Conservation (phyloP, 2,329 filamentous ascomycete species). For the Peltaster fructicola region DNA sequence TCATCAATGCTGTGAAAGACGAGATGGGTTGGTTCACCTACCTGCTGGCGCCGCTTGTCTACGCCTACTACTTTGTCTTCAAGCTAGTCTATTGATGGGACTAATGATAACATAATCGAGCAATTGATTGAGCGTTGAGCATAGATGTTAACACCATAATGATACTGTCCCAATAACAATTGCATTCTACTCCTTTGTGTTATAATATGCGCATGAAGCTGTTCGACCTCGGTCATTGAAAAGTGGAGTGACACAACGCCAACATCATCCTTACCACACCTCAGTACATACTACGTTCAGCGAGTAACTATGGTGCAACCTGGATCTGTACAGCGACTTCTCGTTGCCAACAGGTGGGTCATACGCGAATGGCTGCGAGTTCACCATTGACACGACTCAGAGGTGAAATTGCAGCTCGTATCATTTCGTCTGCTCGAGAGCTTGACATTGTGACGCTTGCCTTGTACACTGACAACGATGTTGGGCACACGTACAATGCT, state of each 20-base stretch:
- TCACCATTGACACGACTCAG: slow-evolving; percentile 18
- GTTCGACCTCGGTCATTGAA: too few species aligned
- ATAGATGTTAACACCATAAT: too few species aligned
- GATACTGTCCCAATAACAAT: too few species aligned
- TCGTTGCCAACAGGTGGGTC: slow-evolving; percentile 15
- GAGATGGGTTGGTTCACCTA: slow-evolving; percentile 8
- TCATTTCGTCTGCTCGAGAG: slow-evolving; percentile 42
- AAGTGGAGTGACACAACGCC: too few species aligned
- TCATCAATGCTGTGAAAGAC: slow-evolving; percentile 8
- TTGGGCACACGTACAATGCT: slow-evolving; percentile 35
- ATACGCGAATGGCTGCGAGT: not conserved
- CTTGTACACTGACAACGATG: slow-evolving; percentile 38
- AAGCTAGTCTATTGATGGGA: slow-evolving; percentile 14
- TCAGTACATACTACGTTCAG: too few species aligned
- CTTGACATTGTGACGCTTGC: slow-evolving; percentile 38
- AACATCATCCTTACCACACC: too few species aligned
- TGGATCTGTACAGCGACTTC: slow-evolving; percentile 12
- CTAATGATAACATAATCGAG: too few species aligned
- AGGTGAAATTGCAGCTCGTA: slow-evolving; percentile 47
- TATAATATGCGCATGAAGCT: too few species aligned
- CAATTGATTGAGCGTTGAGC: too few species aligned
- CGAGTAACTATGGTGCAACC: too few species aligned
- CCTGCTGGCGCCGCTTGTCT: slow-evolving; percentile 11
- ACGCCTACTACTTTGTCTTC: slow-evolving; percentile 16
- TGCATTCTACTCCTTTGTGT: too few species aligned